Evolutionary conservation across 768 basidiomycete genomes (phyloP), one percentile per base, ranked within the genome.

Genomic region (Tephrocybe sp.): DNA sequence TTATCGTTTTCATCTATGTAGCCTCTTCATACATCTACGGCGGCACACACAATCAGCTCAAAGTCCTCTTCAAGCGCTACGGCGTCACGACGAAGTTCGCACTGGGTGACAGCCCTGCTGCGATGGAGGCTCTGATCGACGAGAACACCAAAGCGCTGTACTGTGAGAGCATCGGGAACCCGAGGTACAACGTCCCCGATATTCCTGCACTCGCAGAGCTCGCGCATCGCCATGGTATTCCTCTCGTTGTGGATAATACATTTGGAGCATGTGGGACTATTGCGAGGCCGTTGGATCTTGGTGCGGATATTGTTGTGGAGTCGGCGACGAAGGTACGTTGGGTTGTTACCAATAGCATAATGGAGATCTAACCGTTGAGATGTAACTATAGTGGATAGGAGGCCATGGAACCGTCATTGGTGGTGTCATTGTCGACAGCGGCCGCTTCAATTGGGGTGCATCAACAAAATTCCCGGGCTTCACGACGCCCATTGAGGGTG

Each of bases 201-300:
- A 73, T 88, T 24, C 70, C 80, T 4, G 83, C 74, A 30, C 66
- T 88, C 12, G 78, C 85, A 6, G 78, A 79, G 68, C 77, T 87
- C 17, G 87, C 87, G 0, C 85, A 86, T 56, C 72, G 75, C 11
- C 64, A 83, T 44, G 67, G 73, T 0, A 77, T 86, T 5, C 86
- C 85, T 0, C 67, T 86, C 25, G 77, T 87, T n/a, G 84, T 86
- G 0, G 83, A 84, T 55, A 85, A 84, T 59, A 85, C 81, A 0
- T 83, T 84, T 50, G 83, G 80, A n/a, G 77, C 78, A 58, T 82
- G 84, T 45, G 83, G 83, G 12, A 77, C 77, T 45, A 46, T 66
- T 10, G 55, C 61, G 18, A 47, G 60, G 2, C 66, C 66, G 3
- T 58, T 67, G 4, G 60, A 64, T 14, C 54, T 56, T 21, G 65